These are phyloP conservation scores for Amphirosellinia nigrospora DNA, from an alignment of 495 filamentous ascomycete species.

Conservation along the genomic window DNA sequence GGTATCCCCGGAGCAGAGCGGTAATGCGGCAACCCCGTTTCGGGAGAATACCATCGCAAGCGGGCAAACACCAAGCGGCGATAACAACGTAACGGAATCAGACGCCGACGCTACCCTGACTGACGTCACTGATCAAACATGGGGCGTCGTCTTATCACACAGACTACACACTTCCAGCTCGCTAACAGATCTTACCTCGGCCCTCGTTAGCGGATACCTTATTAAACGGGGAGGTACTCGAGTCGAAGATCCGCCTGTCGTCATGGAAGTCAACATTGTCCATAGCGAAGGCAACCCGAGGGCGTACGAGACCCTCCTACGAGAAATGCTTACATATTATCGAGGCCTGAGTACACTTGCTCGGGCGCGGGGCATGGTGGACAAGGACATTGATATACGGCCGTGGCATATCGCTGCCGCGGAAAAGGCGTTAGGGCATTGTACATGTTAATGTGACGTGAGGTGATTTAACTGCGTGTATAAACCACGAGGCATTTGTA, in stretches of 20 bases:
- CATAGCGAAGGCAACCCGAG: conserved; percentile 59
- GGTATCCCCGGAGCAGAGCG: conserved; percentile 61
- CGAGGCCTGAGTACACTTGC: conserved; percentile 77
- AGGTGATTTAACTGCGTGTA: neutral
- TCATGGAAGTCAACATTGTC: conserved; percentile 71
- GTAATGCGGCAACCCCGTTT: conserved; percentile 54
- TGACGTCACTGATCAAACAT: conserved; percentile 80
- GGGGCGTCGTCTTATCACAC: conserved; percentile 75
- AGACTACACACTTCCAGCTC: conserved; percentile 71
- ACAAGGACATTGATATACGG: conserved; percentile 65
- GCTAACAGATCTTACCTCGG: conserved; percentile 66
- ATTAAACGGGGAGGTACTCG: conserved; percentile 72
- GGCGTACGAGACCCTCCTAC: conserved; percentile 65
- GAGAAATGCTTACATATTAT: conserved; percentile 77
- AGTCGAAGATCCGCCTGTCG: conserved; percentile 65
- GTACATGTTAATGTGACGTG: conserved; percentile 57
- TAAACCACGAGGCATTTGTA: conserved; percentile 10
- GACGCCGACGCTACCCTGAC: conserved; percentile 77
- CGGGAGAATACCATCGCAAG: conserved; percentile 53
- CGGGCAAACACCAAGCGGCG: conserved; percentile 64
- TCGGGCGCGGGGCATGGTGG: conserved; percentile 68
- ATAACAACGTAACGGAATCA: conserved; percentile 53
- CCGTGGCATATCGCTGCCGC: conserved; percentile 91
- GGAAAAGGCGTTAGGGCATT: conserved; percentile 65
- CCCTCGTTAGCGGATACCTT: conserved; percentile 75